A percentile compares a stretch with the other conserved stretches of the same genome.
These are phyloP conservation scores for Hevea brasiliensis DNA, from an alignment of 345 rosid genomes.

Conservation along the genomic window DNA sequence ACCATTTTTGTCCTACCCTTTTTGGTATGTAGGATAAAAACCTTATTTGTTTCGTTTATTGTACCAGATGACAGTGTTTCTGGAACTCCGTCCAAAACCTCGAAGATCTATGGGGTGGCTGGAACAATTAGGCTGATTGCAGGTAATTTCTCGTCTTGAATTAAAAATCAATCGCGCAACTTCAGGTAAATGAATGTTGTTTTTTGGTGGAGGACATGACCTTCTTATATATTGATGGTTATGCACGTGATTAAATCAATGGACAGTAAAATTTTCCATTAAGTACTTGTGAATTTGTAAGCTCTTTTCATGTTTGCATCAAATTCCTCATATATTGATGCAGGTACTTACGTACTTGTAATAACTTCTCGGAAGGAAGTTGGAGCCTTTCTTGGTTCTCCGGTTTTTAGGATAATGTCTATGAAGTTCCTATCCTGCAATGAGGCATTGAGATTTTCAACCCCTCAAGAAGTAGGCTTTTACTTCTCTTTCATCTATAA, in stretches of 20 bases:
- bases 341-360: conserved; percentile 77
- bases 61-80: conserved; percentile 45
- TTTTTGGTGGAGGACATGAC: background rate
- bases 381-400: conserved; percentile 70
- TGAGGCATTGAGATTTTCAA: conserved; percentile 60
- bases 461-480: conserved; percentile 68
- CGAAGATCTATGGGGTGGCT: conserved; percentile 73
- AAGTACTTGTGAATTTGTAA: background rate
- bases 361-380: conserved; percentile 73
- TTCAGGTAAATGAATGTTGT: background rate
- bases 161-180: background rate
- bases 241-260: background rate
- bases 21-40: background rate
- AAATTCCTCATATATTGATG: conserved; percentile 7
- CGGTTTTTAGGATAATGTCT: conserved; percentile 59
- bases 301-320: background rate
- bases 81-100: conserved; percentile 46
- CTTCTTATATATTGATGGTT: background rate
- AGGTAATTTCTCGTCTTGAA: conserved; percentile 42
- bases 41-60: background rate
- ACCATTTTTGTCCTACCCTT: background rate
- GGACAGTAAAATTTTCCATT: background rate
- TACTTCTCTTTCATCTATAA: conserved; percentile 5
- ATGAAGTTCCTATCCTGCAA: conserved; percentile 85
- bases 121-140: conserved; percentile 86